These are phyloP conservation scores for Lanmaoa rubissima DNA, from an alignment of 768 basidiomycete species.

Conservation along the genomic window DNA sequence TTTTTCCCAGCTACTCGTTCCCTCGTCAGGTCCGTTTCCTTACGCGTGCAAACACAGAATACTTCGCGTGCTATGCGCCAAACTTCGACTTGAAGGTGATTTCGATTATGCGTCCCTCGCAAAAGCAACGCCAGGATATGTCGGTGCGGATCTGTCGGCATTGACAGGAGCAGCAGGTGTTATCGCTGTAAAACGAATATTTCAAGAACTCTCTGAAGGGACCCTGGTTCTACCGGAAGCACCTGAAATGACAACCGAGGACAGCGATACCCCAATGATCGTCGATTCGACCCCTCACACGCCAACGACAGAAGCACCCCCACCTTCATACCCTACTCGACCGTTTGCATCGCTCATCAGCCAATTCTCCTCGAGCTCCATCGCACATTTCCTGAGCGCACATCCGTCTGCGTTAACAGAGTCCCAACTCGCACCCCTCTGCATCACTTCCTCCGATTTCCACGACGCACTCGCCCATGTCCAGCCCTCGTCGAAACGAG, in stretches of 20 bases:
- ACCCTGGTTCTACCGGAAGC: conserved; percentile 53
- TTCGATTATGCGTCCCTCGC: conserved; percentile 86
- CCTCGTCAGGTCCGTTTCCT: neutral
- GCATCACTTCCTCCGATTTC: conserved; percentile 83
- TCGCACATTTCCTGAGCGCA: conserved; percentile 84
- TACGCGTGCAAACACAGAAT: conserved; percentile 53
- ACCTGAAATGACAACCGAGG: conserved; percentile 13
- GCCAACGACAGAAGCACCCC: conserved; percentile 16
- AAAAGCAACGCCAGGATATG: conserved; percentile 94
- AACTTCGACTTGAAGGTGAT: conserved; percentile 80
- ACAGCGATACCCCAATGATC: conserved; percentile 35
- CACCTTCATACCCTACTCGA: conserved; percentile 12
- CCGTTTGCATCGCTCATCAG: conserved; percentile 39
- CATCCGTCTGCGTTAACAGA: conserved; percentile 81
- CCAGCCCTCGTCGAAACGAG: conserved; percentile 95
- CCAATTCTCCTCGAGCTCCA: conserved; percentile 59
- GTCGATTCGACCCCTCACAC: conserved; percentile 32
- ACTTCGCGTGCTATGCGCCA: conserved; percentile 78
- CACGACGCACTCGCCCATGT: conserved; percentile 76
- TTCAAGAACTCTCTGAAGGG: conserved; percentile 72
- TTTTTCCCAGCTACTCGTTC: neutral
- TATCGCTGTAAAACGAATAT: conserved; percentile 95
- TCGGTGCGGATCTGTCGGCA: conserved; percentile 91
- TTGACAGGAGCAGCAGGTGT: conserved; percentile 93
- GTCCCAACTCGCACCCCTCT: conserved; percentile 76